Percentiles rank a stretch among this genome's conserved stretches.
These are phyloP conservation scores for Polytolypa hystricis DNA, from an alignment of 2,329 filamentous ascomycete genomes.

Conservation along the genomic window DNA sequence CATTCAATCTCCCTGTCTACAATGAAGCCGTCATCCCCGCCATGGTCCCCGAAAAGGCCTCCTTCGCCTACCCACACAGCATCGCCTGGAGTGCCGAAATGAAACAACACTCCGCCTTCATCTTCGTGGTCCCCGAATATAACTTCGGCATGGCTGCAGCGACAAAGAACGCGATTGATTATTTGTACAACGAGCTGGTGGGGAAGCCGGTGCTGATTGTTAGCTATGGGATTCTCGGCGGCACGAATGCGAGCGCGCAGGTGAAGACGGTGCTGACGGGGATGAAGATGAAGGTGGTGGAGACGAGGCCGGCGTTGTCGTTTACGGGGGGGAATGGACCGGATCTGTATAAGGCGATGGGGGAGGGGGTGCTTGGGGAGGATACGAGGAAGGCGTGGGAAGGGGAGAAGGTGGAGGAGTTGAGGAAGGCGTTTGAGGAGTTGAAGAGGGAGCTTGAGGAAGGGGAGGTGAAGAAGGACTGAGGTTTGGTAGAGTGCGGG, in stretches of 20 bases:
- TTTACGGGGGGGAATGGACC: conserved; percentile 15
- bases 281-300: conserved; percentile 24
- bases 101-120: conserved; percentile 24
- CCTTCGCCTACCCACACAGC: conserved; percentile 28
- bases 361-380: conserved; percentile 16
- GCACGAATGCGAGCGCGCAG: conserved; percentile 27
- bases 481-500: background rate
- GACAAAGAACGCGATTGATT: conserved; percentile 54
- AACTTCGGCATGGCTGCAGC: conserved; percentile 45
- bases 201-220: conserved; percentile 45
- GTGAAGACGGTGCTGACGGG: conserved; percentile 25
- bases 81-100: conserved; percentile 29
- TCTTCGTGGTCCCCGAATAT: conserved; percentile 39
- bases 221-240: conserved; percentile 41
- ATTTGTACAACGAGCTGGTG: conserved; percentile 47
- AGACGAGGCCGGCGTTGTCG: conserved; percentile 19
- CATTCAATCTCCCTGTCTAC: conserved; percentile 27
- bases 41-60: conserved; percentile 17
- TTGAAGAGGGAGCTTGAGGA: background rate
- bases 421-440: background rate
- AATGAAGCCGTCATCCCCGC: conserved; percentile 30
- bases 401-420: conserved; percentile 5
- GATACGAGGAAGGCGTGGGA: conserved; percentile 12
- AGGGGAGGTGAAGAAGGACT: background rate
- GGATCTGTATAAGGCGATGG: conserved; percentile 11